Evolutionary conservation across 106 monocot species (phyloP), one percentile per base, ranked within the genome.

Genomic region (Narthecium ossifragum): DNA sequence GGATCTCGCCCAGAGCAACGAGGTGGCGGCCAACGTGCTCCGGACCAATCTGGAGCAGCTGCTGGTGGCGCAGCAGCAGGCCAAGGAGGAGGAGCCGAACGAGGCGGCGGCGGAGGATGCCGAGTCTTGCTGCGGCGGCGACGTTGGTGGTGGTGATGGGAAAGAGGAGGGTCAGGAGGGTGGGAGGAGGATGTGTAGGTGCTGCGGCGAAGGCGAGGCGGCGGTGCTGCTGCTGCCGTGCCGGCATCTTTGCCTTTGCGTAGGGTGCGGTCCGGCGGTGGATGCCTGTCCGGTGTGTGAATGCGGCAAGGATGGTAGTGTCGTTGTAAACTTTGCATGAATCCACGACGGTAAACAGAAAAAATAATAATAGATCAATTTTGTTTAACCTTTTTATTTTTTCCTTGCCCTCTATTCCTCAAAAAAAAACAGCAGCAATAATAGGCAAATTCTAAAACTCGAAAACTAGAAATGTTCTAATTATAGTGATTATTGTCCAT

Each of bases 1-100:
- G 25, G 75, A 77, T 26, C 21, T 85, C 21, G 90, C 90, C 20
- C 71, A 73, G 67, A 69, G 51, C 46, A 78, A 77, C 68, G 85
- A 79, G 61, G 67, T 76, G 8, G 46, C 79, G 3, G 85, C 68
- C 13, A 63, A 58, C 34, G 58, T 60, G 4, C 82, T 91, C 26
- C 58, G 85, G 28, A n/a, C 28, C 17, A 72, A 85, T 37, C 76
- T 91, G 3, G 79, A 91, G 24, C 76, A 73, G 15, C 57, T 78
- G 18, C 64, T 77, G 21, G 65, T 70, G 6, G 59, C 64, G n/a
- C 67, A 67, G 34, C 34, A 21, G 20, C 22, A 12, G 6, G 24
- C 8, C 0, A 49, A 48, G 31, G 49, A 57, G 24, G 58, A 58
- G 38, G 24, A 38, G 23, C 13, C 23, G 34, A 3, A 31, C 7